phyloP scores from a whole-genome alignment of 345 rosid genomes.

The Aquilaria malaccensis region DNA sequence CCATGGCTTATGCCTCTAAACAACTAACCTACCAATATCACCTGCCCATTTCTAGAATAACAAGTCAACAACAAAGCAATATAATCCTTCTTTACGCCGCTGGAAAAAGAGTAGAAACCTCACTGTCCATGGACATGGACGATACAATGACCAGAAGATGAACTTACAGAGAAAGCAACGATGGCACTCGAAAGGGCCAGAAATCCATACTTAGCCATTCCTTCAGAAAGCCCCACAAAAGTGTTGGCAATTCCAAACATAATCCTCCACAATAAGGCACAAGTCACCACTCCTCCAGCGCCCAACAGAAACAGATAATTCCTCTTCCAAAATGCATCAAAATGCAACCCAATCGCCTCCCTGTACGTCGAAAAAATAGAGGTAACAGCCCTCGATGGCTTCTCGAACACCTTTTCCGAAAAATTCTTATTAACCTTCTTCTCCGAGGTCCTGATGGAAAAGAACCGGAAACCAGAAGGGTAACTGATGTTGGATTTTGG shows the following conservation, averaged over 20 bases:
- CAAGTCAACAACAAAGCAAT: too few relatives aligned
- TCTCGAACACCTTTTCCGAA: conserved; percentile 42
- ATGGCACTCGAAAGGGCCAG: conserved; percentile 88
- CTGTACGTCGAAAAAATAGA: conserved; percentile 55
- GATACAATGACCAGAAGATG: background rate
- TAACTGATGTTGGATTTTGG: conserved; percentile 17
- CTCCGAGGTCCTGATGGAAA: conserved; percentile 30
- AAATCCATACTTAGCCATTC: conserved; percentile 89
- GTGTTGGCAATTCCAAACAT: conserved; percentile 88
- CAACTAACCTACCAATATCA: too few relatives aligned
- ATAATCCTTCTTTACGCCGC: too few relatives aligned
- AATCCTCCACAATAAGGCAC: conserved; percentile 76
- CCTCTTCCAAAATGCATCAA: conserved; percentile 74
- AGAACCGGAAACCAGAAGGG: conserved; percentile 36
- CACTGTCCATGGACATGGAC: background rate
- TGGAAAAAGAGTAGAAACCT: background rate
- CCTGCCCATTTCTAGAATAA: too few relatives aligned
- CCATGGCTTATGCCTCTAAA: too few relatives aligned
- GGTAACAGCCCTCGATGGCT: conserved; percentile 40
- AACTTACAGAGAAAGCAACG: conserved; percentile 82
- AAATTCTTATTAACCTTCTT: conserved; percentile 31
- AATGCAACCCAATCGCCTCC: conserved; percentile 64
- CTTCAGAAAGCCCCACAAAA: conserved; percentile 79
- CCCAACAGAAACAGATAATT: conserved; percentile 59
- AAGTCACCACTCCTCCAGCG: conserved; percentile 53